Conservation (phyloP, 352 stramenopile genomes). For the Phytophthora vignae region DNA sequence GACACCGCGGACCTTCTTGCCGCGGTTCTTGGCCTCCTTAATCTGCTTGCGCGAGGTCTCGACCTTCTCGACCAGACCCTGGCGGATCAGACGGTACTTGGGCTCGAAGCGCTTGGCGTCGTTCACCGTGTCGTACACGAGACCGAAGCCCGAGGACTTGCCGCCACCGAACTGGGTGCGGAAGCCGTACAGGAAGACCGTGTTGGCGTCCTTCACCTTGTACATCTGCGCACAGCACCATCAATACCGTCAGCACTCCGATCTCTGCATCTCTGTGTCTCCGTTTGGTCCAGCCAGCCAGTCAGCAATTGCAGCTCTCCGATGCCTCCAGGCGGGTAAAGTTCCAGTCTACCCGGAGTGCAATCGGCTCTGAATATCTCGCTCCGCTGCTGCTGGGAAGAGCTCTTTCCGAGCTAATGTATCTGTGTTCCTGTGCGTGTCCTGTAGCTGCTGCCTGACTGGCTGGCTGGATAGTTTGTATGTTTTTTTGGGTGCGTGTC, state of each 20-base stretch:
- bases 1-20: conserved; percentile 98
- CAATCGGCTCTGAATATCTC: conserved; percentile 15
- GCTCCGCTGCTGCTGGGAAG: background rate
- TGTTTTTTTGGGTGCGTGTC: conserved; percentile 10
- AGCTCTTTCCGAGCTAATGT: background rate
- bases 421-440: conserved; percentile 15
- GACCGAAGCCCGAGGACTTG: conserved; percentile 97
- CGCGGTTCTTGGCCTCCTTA: conserved; percentile 99
- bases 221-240: conserved; percentile 80
- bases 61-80: conserved; percentile 94
- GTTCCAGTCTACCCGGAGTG: background rate
- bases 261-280: background rate
- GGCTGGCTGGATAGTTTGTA: background rate
- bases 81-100: conserved; percentile 97
- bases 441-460: conserved; percentile 2
- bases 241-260: conserved; percentile 23
- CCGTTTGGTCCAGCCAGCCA: conserved; percentile 15
- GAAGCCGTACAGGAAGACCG: conserved; percentile 98
- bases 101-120: conserved; percentile 99
- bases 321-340: background rate
- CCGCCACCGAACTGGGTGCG: conserved; percentile 97
- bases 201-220: conserved; percentile 97
- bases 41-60: conserved; percentile 99
- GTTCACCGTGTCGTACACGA: conserved; percentile 99
- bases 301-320: conserved; percentile 10